A percentile compares a stretch with the other conserved stretches of the same genome.
Conservation (phyloP, 2,329 filamentous ascomycete species). For the Diaporthe sp. region DNA sequence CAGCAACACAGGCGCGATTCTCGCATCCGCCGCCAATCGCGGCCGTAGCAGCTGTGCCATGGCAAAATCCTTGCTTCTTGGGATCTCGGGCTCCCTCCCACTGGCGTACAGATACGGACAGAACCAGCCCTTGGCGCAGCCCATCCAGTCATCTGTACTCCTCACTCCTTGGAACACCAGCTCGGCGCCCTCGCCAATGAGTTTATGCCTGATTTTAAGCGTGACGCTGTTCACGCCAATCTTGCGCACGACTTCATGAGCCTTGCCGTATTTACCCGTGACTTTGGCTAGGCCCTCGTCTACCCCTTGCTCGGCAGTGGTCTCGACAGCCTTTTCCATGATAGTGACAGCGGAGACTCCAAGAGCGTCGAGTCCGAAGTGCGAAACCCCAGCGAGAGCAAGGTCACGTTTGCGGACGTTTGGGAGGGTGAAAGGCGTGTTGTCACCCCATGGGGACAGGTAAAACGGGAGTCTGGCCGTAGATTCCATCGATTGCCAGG, state of each 20-base stretch:
- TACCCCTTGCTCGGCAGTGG: slow-evolving; percentile 42
- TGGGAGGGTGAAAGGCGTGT: slow-evolving; percentile 42
- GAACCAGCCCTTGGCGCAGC: slow-evolving; percentile 44
- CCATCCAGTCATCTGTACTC: slow-evolving; percentile 37
- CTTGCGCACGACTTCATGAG: slow-evolving; percentile 37
- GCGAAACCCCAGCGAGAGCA: slow-evolving; percentile 43
- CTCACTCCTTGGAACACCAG: slow-evolving; percentile 40
- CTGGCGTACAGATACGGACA: slow-evolving; percentile 43
- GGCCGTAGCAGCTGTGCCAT: slow-evolving; percentile 41
- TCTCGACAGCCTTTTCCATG: slow-evolving; percentile 40
- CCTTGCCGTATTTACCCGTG: slow-evolving; percentile 34
- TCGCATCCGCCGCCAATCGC: slow-evolving; percentile 40
- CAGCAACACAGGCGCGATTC: slow-evolving; percentile 42
- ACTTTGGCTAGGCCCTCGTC: slow-evolving; percentile 41
- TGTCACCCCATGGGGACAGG: slow-evolving; percentile 44
- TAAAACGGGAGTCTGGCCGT: slow-evolving; percentile 43
- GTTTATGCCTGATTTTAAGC: slow-evolving; percentile 42
- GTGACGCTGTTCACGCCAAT: slow-evolving; percentile 42
- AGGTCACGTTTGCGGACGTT: slow-evolving; percentile 44
- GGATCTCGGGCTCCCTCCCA: slow-evolving; percentile 41
- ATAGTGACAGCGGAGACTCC: slow-evolving; percentile 42
- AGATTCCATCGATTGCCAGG: slow-evolving; percentile 42
- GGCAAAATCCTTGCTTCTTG: slow-evolving; percentile 42
- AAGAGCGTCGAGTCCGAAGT: slow-evolving; percentile 43
- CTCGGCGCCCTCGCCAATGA: slow-evolving; percentile 43